Percentiles rank a stretch among this genome's conserved stretches.
These are phyloP conservation scores for Iberis pinnata DNA, from an alignment of 345 rosid species.

Conservation along the genomic window DNA sequence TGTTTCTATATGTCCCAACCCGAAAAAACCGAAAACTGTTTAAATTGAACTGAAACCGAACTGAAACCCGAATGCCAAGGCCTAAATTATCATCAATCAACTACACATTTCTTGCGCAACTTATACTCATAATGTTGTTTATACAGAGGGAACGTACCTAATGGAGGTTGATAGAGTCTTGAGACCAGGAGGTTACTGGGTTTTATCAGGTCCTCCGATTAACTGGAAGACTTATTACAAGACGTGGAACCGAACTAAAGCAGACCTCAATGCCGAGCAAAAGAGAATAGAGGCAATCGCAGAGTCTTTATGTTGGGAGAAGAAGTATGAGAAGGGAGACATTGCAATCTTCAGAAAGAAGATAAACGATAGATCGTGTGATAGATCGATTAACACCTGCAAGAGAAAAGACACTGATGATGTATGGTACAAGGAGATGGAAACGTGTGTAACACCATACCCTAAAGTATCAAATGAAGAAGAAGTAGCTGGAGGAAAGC, in stretches of 20 bases:
- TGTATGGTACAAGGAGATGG: constrained; percentile 98
- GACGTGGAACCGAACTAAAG: constrained; percentile 94
- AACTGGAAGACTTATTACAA: constrained; percentile 81
- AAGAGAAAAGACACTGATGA: constrained; percentile 61
- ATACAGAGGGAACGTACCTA: constrained; percentile 77
- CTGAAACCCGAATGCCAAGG: too few species aligned
- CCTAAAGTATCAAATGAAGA: constrained; percentile 52
- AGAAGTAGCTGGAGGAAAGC: constrained; percentile 58
- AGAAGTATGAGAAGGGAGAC: constrained; percentile 82
- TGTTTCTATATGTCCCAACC: too few species aligned
- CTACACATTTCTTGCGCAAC: too few species aligned
- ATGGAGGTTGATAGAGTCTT: constrained; percentile 98
- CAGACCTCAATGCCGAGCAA: constrained; percentile 87
- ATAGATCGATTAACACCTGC: constrained; percentile 44
- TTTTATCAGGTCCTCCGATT: constrained; percentile 96
- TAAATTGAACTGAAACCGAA: too few species aligned
- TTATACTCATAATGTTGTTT: neutral
- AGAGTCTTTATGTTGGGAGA: constrained; percentile 93
- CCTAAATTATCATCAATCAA: too few species aligned
- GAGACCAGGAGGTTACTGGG: constrained; percentile 98
- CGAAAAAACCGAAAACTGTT: too few species aligned
- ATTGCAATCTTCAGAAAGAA: constrained; percentile 94
- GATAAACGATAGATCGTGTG: constrained; percentile 50
- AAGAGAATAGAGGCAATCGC: constrained; percentile 79
- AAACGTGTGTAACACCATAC: constrained; percentile 72